These are phyloP conservation scores for Sphaerulina populicola DNA, from an alignment of 2,329 filamentous ascomycete species.

Conservation along the genomic window DNA sequence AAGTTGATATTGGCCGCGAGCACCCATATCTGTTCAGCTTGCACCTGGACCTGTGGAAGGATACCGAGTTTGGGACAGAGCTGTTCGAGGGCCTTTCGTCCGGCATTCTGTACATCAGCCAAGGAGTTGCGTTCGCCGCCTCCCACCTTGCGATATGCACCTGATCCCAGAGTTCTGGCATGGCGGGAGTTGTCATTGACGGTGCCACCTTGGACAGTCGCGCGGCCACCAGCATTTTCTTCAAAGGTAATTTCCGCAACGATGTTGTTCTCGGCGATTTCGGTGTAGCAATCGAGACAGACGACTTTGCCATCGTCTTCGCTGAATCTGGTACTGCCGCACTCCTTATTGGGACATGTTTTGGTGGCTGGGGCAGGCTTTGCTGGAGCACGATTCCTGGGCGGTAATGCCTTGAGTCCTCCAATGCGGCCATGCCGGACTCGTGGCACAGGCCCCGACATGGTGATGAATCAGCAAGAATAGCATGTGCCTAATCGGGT, in stretches of 20 bases:
- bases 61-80: constrained; percentile 36
- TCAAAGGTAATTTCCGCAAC: constrained; percentile 88
- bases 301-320: constrained; percentile 42
- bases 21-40: constrained; percentile 39
- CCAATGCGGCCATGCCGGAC: constrained; percentile 7
- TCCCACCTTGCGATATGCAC: constrained; percentile 40
- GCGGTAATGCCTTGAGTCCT: constrained; percentile 6
- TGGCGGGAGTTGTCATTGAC: constrained; percentile 79
- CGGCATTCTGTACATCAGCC: constrained; percentile 47
- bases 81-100: constrained; percentile 36
- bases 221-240: constrained; percentile 75
- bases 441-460: constrained; percentile 6
- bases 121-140: constrained; percentile 44
- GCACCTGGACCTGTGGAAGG: constrained; percentile 31
- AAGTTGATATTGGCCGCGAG: constrained; percentile 54
- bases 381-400: constrained; percentile 7
- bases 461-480: not conserved
- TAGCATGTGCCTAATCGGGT: not conserved
- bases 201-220: constrained; percentile 82
- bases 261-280: constrained; percentile 79
- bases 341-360: constrained; percentile 13
- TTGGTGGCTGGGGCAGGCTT: constrained; percentile 8
- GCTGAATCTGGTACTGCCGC: constrained; percentile 19
- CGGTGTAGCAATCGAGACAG: constrained; percentile 75
- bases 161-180: constrained; percentile 52